phyloP scores from a whole-genome alignment of 352 stramenopile genomes.

The Phytophthora tubulina region DNA sequence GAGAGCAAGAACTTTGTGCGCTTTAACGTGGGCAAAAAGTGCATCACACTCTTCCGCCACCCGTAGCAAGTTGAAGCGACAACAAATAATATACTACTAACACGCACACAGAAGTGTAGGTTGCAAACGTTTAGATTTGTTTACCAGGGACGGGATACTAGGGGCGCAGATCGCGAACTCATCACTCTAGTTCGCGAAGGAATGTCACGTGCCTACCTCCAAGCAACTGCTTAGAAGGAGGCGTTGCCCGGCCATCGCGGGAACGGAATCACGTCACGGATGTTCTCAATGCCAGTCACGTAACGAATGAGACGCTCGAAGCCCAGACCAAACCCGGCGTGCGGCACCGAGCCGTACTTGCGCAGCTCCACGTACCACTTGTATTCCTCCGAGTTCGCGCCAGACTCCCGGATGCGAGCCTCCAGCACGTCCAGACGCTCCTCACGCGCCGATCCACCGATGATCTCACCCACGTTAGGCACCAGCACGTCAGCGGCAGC shows the following conservation, averaged over 20 bases:
- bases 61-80: conserved; percentile 40
- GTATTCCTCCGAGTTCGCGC: conserved; percentile 87
- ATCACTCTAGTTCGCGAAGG: conserved; percentile 5
- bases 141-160: conserved; percentile 13
- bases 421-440: conserved; percentile 94
- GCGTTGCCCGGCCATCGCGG: conserved; percentile 97
- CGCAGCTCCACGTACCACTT: conserved; percentile 99
- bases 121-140: conserved; percentile 37
- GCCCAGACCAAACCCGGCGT: conserved; percentile 97
- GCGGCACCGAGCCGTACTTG: conserved; percentile 95
- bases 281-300: conserved; percentile 99
- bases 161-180: neutral
- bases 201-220: conserved; percentile 5
- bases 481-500: conserved; percentile 98
- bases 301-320: conserved; percentile 99
- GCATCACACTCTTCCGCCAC: conserved; percentile 85
- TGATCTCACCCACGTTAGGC: conserved; percentile 97
- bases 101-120: conserved; percentile 3
- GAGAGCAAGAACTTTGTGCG: conserved; percentile 79
- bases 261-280: conserved; percentile 98
- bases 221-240: conserved; percentile 71
- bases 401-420: conserved; percentile 70
- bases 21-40: conserved; percentile 89
- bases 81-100: conserved; percentile 6
- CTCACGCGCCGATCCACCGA: conserved; percentile 97